Percentiles rank a stretch among this genome's conserved stretches.
These are phyloP conservation scores for Pisolithus orientalis DNA, from an alignment of 768 basidiomycete species.

Conservation along the genomic window DNA sequence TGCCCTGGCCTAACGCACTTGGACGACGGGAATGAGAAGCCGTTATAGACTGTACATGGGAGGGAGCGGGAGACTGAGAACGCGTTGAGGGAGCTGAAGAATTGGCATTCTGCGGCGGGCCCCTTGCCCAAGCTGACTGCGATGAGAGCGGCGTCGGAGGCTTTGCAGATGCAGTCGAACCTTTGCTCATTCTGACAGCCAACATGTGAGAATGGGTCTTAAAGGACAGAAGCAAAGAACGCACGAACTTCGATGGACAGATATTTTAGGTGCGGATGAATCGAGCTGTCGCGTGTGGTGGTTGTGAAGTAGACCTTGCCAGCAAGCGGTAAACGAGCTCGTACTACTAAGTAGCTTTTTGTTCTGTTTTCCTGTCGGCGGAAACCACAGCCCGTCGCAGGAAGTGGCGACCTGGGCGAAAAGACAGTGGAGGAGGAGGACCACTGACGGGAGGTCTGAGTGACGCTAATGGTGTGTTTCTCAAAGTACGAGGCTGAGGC, in stretches of 20 bases:
- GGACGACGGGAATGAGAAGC: conserved; percentile 72
- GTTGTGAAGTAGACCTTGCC: conserved; percentile 86
- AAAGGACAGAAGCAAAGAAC: conserved; percentile 12
- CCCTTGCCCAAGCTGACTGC: conserved; percentile 89
- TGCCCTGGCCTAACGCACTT: conserved; percentile 65
- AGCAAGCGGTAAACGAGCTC: conserved; percentile 74
- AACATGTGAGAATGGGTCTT: background rate
- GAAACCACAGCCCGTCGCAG: conserved; percentile 30
- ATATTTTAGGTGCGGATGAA: conserved; percentile 41
- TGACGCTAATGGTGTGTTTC: conserved; percentile 14
- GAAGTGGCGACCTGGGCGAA: conserved; percentile 27
- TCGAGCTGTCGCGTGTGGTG: conserved; percentile 59
- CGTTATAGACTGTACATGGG: conserved; percentile 37
- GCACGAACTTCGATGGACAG: conserved; percentile 37
- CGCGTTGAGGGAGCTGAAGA: conserved; percentile 54
- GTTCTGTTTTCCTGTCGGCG: conserved; percentile 34
- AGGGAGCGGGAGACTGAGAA: conserved; percentile 65
- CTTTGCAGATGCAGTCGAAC: conserved; percentile 69
- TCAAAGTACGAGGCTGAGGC: conserved; percentile 27
- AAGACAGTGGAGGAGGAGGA: background rate
- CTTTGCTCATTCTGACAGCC: conserved; percentile 85
- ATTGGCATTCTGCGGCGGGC: conserved; percentile 60
- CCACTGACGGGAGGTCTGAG: background rate
- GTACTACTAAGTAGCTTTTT: conserved; percentile 22
- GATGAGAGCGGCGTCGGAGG: conserved; percentile 65